These are phyloP conservation scores for Chaetoceros muelleri DNA, from an alignment of 108 stramenopile genomes.

Conservation along the genomic window DNA sequence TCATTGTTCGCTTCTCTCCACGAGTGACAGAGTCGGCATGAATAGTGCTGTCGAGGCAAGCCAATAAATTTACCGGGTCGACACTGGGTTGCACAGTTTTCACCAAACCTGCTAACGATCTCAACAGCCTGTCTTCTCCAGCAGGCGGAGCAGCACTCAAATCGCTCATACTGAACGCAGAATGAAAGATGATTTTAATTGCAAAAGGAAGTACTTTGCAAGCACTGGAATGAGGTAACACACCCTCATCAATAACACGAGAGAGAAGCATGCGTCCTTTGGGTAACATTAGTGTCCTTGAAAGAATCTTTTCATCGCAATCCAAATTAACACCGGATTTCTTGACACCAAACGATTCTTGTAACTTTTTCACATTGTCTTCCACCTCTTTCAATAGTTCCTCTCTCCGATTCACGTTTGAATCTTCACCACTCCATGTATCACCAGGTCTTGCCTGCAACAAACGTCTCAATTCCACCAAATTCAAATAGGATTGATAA, in stretches of 20 bases:
- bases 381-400: slow-evolving; percentile 52
- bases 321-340: slow-evolving; percentile 22
- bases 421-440: not conserved
- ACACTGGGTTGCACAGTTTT: slow-evolving; percentile 35
- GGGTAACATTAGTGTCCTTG: slow-evolving; percentile 28
- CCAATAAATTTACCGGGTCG: slow-evolving; percentile 22
- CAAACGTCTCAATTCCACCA: slow-evolving; percentile 54
- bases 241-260: slow-evolving; percentile 59
- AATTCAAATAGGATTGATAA: slow-evolving; percentile 55
- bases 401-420: slow-evolving; percentile 26
- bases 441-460: slow-evolving; percentile 18
- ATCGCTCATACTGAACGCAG: slow-evolving; percentile 16
- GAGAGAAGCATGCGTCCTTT: slow-evolving; percentile 63
- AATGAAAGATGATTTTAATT: slow-evolving; percentile 19
- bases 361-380: slow-evolving; percentile 46
- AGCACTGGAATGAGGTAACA: slow-evolving; percentile 62
- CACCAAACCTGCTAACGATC: slow-evolving; percentile 41
- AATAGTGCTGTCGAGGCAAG: slow-evolving; percentile 34
- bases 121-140: slow-evolving; percentile 42
- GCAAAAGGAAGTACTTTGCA: slow-evolving; percentile 46
- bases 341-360: slow-evolving; percentile 55
- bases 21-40: not conserved
- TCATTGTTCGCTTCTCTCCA: slow-evolving; percentile 14
- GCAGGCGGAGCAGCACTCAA: slow-evolving; percentile 9
- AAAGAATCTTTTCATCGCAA: slow-evolving; percentile 9